Base-by-base conservation (phyloP, 208 protist genomes). In the Leishmania tropica region DNA sequence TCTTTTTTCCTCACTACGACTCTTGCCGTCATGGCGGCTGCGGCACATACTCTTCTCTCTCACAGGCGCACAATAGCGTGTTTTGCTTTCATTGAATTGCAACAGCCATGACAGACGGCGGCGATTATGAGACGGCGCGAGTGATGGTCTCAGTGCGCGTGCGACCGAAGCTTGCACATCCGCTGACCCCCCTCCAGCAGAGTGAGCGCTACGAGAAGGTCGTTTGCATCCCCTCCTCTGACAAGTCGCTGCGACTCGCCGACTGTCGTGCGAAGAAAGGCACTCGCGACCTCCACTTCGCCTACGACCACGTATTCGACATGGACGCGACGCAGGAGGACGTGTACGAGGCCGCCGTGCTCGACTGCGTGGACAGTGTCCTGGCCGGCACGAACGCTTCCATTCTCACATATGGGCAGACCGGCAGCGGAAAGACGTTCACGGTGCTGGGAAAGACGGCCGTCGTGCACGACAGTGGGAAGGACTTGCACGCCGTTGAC, bases 341-440 rank as follows among this genome's bases (percentile, higher is more conserved):
- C 8, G 78, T 98, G 24, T 98, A 97, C 79, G 93, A 97, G 71
- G 84, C 85, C 0, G 85, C 93, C 17, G 93, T 88, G 8, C 71
- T 91, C 28, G 83, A 88, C 19, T 86, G 82, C 4, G 94, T 97
- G 65, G 86, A 95, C 17, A 74, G 85, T 40, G 87, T 89, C 17
- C 78, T 98, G 54, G 47, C 79, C 7, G 95, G 92, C 76, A 88
- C 83, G 7, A 96, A 94, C 83, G 83, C 90, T 31, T 87, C 86
- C 3, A 73, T 97, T 42, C 80, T 96, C 47, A 87, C 93, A 19
- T 97, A 97, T 75, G 95, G 96, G 13, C 94, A 98, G 81, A 98
- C 93, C 2, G 94, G 95, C 37, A 96, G 92, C 73, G 97, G 97
- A 11, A 97, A 97, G 85, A 96, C 94, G 17, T 92, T 91, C 88